Percentiles rank a stretch among this genome's conserved stretches.
Conservation (phyloP, 2,329 filamentous ascomycete genomes). For the Aspergillus neoniger region DNA sequence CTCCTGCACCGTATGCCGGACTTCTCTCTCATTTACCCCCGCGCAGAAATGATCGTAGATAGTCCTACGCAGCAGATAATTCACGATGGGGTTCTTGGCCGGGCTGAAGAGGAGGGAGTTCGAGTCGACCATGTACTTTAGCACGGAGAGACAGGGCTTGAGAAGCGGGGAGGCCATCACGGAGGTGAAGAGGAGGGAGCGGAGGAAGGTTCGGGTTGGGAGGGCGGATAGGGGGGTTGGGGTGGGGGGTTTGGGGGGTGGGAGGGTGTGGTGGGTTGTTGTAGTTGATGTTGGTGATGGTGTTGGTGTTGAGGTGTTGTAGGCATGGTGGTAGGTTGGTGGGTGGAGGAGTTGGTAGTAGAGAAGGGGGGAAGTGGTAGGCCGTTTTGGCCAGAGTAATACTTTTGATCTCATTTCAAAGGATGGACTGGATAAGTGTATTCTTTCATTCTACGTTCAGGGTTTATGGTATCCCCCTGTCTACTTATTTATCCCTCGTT, state of each 20-base stretch:
- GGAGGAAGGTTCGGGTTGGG: conserved; percentile 18
- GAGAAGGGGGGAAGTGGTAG: neutral
- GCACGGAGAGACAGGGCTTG: conserved; percentile 22
- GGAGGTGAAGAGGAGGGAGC: conserved; percentile 21
- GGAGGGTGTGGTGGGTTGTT: conserved; percentile 1
- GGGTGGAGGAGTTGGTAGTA: neutral
- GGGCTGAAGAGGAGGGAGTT: conserved; percentile 43
- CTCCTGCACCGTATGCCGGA: conserved; percentile 37
- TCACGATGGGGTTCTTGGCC: conserved; percentile 43
- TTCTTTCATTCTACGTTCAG: neutral
- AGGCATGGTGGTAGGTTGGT: neutral
- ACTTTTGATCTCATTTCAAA: conserved; percentile 2
- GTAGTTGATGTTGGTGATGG: conserved; percentile 2
- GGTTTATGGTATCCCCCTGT: neutral
- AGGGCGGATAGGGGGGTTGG: conserved; percentile 39
- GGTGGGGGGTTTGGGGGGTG: neutral
- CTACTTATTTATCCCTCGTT: conserved; percentile 3
- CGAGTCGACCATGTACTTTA: conserved; percentile 40
- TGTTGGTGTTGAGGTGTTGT: too few species aligned
- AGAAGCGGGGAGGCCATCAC: conserved; percentile 23
- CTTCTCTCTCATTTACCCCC: conserved; percentile 44
- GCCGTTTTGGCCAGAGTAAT: conserved; percentile 3
- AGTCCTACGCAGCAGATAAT: conserved; percentile 37
- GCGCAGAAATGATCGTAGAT: conserved; percentile 55
- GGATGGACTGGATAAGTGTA: neutral